Conservation (phyloP, 2,329 filamentous ascomycete genomes). For the Neonectria coccinea region DNA sequence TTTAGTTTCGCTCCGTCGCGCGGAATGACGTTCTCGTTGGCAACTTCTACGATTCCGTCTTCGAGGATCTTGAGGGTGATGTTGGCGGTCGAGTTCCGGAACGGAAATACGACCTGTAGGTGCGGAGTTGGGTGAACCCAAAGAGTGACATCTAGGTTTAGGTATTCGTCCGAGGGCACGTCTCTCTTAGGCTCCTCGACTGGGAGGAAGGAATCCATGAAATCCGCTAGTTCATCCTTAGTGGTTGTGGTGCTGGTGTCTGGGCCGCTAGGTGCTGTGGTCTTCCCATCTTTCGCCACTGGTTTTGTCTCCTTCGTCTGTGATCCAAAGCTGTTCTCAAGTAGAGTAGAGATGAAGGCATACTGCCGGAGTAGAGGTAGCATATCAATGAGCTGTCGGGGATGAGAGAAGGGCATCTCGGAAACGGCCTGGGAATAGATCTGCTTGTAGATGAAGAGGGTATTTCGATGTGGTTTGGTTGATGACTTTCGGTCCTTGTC, state of each 20-base stretch:
- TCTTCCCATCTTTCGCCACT: slow-evolving; percentile 17
- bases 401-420: slow-evolving; percentile 81
- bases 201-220: slow-evolving; percentile 40
- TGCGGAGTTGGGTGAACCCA: slow-evolving; percentile 62
- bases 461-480: slow-evolving; percentile 64
- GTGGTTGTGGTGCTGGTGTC: slow-evolving; percentile 44
- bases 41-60: slow-evolving; percentile 69
- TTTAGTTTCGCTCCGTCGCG: slow-evolving; percentile 45
- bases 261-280: slow-evolving; percentile 12
- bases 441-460: slow-evolving; percentile 76
- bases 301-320: slow-evolving; percentile 43
- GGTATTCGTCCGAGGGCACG: slow-evolving; percentile 28
- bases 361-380: slow-evolving; percentile 83
- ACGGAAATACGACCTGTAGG: slow-evolving; percentile 67
- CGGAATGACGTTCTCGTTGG: slow-evolving; percentile 64
- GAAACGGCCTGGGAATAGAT: slow-evolving; percentile 76
- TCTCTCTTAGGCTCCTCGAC: slow-evolving; percentile 1
- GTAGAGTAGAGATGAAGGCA: slow-evolving; percentile 73
- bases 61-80: slow-evolving; percentile 69
- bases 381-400: slow-evolving; percentile 78
- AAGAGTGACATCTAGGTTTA: slow-evolving; percentile 65
- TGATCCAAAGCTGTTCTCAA: slow-evolving; percentile 70
- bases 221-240: slow-evolving; percentile 49
- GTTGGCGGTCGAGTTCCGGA: slow-evolving; percentile 60
- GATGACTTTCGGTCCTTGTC: slow-evolving; percentile 45